Evolutionary conservation across 768 basidiomycete species (phyloP), one percentile per base, ranked within the genome.

Genomic region (Collybia nuda): DNA sequence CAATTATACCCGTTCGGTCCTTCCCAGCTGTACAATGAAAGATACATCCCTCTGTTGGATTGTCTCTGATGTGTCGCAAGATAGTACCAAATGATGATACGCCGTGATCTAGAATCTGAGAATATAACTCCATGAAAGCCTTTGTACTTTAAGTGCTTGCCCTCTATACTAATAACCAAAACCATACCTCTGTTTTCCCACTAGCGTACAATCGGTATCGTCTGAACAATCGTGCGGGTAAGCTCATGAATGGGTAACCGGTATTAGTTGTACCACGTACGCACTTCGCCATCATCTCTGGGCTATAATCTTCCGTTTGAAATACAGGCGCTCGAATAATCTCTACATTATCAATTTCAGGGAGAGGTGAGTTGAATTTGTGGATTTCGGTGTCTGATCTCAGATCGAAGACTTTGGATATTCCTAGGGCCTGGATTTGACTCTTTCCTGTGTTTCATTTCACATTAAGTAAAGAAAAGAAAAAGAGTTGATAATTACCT

Each of bases 21-120:
- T 92, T 93, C 2, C 90, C 90, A 22, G 88, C 90, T 47, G 90
- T 91, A 56, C 90, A 93, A 58, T 92, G 88, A 56, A 92, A 88
- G 22, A 91, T 53, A 56, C 78, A 85, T 0, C 77, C 80, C 17
- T 81, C 78, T 36, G 76, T 72, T 60, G 89, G 85, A 48, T 74
- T 74, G 59, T 92, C 90, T 49, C 85, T 73, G 23, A 92, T 75
- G 64, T 90, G 87, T 51, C 85, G 79, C 9, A 93, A 74, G 44
- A 93, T 84, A 1, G 73, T 63, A n/a, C 83, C 82, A 58, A 89
- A 90, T 2, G 88, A 77, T 15, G 66, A 67, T 2, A 83, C 86
- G 11, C 80, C 90, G 52, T 86, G 77, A 51, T 90, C 86, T 29
- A 93, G 70, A 44, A 93, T 90, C 70, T 91, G 88, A 38, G 85